These are phyloP conservation scores for Cucurbita moschata DNA, from an alignment of 306 rosid species.

Conservation along the genomic window DNA sequence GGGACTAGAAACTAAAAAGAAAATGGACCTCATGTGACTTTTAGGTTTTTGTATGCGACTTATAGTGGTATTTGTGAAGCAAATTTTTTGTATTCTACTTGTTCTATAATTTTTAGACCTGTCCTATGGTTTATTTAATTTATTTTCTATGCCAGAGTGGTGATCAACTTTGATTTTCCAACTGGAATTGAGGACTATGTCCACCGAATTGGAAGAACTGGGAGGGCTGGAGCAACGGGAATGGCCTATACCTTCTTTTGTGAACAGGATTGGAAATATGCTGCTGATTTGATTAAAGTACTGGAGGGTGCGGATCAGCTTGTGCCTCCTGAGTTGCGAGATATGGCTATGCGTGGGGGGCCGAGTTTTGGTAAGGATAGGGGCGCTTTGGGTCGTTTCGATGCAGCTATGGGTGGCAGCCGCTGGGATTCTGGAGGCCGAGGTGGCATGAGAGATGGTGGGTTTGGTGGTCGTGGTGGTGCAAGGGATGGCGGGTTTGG, in stretches of 20 bases:
- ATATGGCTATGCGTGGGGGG: slow-evolving; percentile 74
- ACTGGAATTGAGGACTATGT: slow-evolving; percentile 93
- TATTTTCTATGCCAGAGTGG: slow-evolving; percentile 39
- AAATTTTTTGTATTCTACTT: neutral
- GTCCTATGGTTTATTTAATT: neutral
- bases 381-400: slow-evolving; percentile 46
- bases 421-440: slow-evolving; percentile 49
- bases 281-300: slow-evolving; percentile 78
- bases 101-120: neutral
- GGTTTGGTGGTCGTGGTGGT: slow-evolving; percentile 50
- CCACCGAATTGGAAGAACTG: slow-evolving; percentile 95
- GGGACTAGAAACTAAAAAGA: neutral
- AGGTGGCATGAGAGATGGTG: slow-evolving; percentile 49
- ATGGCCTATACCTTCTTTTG: slow-evolving; percentile 79
- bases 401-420: slow-evolving; percentile 23
- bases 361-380: slow-evolving; percentile 70
- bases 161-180: slow-evolving; percentile 96
- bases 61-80: neutral
- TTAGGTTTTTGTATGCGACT: neutral
- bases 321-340: slow-evolving; percentile 79
- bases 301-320: slow-evolving; percentile 95
- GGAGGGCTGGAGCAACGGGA: slow-evolving; percentile 98
- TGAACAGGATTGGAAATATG: slow-evolving; percentile 96
- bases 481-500: slow-evolving; percentile 30
- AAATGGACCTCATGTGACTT: neutral